Conservation (phyloP, 2,329 filamentous ascomycete species). For the Fusarium sambucinum region DNA sequence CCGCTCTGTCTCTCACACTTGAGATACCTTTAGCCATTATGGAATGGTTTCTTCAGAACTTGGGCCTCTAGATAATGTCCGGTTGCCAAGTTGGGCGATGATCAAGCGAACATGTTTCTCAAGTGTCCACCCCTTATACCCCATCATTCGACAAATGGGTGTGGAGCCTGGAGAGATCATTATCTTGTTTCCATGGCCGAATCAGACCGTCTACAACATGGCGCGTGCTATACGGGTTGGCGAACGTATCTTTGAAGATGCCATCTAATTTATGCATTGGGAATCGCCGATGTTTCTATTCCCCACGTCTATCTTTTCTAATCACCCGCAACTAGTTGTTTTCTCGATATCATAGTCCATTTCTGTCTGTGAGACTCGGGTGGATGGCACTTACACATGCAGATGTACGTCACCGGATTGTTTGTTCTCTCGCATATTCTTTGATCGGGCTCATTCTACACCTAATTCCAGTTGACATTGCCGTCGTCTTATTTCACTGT, state of each 20-base stretch:
- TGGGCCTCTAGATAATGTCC: not conserved
- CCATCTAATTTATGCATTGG: slow-evolving; percentile 11
- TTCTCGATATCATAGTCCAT: not conserved
- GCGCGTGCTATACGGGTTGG: slow-evolving; percentile 19
- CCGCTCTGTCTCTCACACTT: not conserved
- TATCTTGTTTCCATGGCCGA: slow-evolving; percentile 15
- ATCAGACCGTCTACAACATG: slow-evolving; percentile 8
- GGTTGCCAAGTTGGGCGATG: not conserved
- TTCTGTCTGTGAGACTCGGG: slow-evolving; percentile 3
- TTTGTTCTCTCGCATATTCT: slow-evolving; percentile 1
- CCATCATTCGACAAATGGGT: slow-evolving; percentile 10
- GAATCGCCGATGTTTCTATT: slow-evolving; percentile 1
- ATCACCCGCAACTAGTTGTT: slow-evolving; percentile 1
- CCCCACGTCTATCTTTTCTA: slow-evolving; percentile 1
- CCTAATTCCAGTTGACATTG: not conserved
- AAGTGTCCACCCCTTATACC: not conserved
- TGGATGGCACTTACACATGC: slow-evolving; percentile 7
- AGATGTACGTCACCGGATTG: slow-evolving; percentile 1
- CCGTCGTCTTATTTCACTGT: not conserved
- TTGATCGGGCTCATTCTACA: not conserved
- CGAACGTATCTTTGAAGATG: not conserved
- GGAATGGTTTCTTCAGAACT: not conserved
- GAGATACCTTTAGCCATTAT: not conserved
- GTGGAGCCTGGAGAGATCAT: not conserved
- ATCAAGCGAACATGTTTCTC: slow-evolving; percentile 2